Conservation (phyloP, 495 filamentous ascomycete genomes). For the Xylaria sp. region DNA sequence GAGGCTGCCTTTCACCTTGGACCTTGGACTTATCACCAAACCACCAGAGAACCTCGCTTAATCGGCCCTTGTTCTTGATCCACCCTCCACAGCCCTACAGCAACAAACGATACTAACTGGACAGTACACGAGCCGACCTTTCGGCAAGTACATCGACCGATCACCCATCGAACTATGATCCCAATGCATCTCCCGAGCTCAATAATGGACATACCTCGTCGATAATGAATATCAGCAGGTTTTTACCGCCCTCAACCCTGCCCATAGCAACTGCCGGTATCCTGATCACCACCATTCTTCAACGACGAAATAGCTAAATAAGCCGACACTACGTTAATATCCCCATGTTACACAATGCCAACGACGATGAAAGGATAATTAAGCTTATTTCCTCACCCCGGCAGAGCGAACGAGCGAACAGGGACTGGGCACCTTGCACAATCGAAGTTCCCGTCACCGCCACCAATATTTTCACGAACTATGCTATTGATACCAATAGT, state of each 20-base stretch:
- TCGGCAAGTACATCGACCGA: neutral
- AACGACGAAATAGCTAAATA: neutral
- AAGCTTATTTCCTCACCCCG: neutral
- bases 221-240: neutral
- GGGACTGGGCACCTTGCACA: slow-evolving; percentile 7
- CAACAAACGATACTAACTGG: neutral
- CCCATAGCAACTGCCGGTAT: neutral
- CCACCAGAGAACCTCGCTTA: neutral
- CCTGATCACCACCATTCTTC: neutral
- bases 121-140: neutral
- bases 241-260: slow-evolving; percentile 2
- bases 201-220: neutral
- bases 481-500: slow-evolving; percentile 16
- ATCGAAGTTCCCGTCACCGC: slow-evolving; percentile 18
- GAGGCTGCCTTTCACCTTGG: neutral
- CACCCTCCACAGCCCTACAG: neutral
- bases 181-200: neutral
- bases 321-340: neutral
- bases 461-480: slow-evolving; percentile 9
- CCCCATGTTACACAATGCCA: neutral
- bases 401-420: neutral
- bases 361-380: neutral
- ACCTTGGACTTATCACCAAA: neutral
- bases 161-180: neutral
- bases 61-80: neutral